These are phyloP conservation scores for Penicillium fuscoglaucum DNA, from an alignment of 2,329 filamentous ascomycete species.

Conservation along the genomic window DNA sequence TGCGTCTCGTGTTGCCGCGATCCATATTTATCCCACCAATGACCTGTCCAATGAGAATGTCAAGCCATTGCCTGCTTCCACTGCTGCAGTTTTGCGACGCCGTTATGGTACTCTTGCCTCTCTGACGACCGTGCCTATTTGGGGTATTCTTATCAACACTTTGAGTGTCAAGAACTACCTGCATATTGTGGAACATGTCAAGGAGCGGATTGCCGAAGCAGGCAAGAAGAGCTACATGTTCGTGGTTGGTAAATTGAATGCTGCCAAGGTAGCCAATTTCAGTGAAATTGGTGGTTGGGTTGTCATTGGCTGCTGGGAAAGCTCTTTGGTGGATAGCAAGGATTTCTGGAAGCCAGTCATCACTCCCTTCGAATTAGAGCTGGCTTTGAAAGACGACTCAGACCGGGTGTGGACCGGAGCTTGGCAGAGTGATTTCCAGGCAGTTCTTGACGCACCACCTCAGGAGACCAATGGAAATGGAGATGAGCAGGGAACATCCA, in stretches of 20 bases:
- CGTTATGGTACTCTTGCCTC: slow-evolving; percentile 85
- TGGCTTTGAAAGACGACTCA: slow-evolving; percentile 73
- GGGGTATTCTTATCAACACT: slow-evolving; percentile 95
- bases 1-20: slow-evolving; percentile 73
- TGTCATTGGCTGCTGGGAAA: slow-evolving; percentile 97
- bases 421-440: slow-evolving; percentile 86
- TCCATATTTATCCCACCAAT: slow-evolving; percentile 73
- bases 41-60: slow-evolving; percentile 27
- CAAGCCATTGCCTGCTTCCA: slow-evolving; percentile 52
- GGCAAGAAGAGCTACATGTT: slow-evolving; percentile 97
- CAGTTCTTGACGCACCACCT: slow-evolving; percentile 52
- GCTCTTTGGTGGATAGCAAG: slow-evolving; percentile 82
- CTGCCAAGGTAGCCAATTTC: slow-evolving; percentile 95
- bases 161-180: slow-evolving; percentile 90
- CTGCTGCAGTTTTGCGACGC: slow-evolving; percentile 67
- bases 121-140: slow-evolving; percentile 76
- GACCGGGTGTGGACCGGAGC: slow-evolving; percentile 80
- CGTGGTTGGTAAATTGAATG: slow-evolving; percentile 93
- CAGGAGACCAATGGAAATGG: slow-evolving; percentile 24
- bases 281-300: slow-evolving; percentile 95
- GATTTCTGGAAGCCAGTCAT: slow-evolving; percentile 87
- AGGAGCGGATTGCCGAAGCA: slow-evolving; percentile 68
- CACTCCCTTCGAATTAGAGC: slow-evolving; percentile 88
- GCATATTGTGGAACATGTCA: slow-evolving; percentile 71
- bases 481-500: slow-evolving; percentile 28